A percentile compares a stretch with the other conserved stretches of the same genome.
Conservation (phyloP, 2,329 filamentous ascomycete species). For the Aureobasidium mangrovei region DNA sequence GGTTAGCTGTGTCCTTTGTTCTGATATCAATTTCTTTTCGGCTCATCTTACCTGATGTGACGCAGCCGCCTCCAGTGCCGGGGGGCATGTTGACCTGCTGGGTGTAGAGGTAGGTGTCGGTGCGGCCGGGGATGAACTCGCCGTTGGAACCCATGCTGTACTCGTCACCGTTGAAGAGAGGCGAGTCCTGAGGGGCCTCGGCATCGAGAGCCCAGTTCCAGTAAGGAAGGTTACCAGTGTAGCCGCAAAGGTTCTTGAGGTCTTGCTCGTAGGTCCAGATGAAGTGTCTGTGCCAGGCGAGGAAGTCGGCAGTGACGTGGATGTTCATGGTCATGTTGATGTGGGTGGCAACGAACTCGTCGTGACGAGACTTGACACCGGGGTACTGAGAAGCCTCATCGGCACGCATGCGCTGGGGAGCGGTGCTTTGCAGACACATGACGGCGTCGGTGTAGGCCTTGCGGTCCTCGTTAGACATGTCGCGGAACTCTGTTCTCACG, state of each 20-base stretch:
- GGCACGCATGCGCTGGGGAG: slow-evolving; percentile 22
- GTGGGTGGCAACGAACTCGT: slow-evolving; percentile 21
- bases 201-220: slow-evolving; percentile 25
- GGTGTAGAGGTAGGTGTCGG: slow-evolving; percentile 21
- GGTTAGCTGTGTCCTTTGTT: too few relatives aligned
- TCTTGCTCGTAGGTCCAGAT: slow-evolving; percentile 37
- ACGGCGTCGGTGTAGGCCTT: slow-evolving; percentile 27
- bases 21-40: too few relatives aligned
- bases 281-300: slow-evolving; percentile 36
- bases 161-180: slow-evolving; percentile 48
- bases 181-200: slow-evolving; percentile 34
- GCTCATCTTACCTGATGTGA: slow-evolving; percentile 26
- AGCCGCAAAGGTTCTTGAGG: slow-evolving; percentile 35
- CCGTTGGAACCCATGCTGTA: slow-evolving; percentile 32
- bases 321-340: slow-evolving; percentile 28
- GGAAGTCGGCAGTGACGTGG: slow-evolving; percentile 27
- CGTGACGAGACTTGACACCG: slow-evolving; percentile 24
- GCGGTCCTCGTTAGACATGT: slow-evolving; percentile 20
- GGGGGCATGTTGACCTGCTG: slow-evolving; percentile 34
- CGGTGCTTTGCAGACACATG: slow-evolving; percentile 22
- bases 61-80: slow-evolving; percentile 49
- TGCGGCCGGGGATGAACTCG: slow-evolving; percentile 21
- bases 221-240: slow-evolving; percentile 33
- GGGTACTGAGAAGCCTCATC: slow-evolving; percentile 21
- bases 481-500: slow-evolving; percentile 16